A percentile compares a stretch with the other conserved stretches of the same genome.
Conservation (phyloP, 192 early-diverging fungal species). For the Allomyces macrogynus region DNA sequence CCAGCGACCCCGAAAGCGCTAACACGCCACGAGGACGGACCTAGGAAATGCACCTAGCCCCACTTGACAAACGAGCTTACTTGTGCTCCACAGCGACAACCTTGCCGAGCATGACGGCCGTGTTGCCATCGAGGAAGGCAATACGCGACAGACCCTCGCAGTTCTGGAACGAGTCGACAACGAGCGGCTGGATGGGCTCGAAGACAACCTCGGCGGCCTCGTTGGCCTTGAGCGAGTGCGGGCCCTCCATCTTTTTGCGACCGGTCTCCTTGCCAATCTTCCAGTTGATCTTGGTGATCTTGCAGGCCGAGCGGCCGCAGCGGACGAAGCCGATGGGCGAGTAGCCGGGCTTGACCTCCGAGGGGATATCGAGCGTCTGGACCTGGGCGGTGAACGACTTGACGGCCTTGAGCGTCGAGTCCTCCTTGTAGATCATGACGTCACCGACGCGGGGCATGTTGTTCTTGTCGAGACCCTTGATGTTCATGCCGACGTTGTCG, state of each 20-base stretch:
- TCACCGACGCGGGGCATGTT: constrained; percentile 81
- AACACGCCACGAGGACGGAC: no score
- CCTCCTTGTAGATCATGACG: constrained; percentile 92
- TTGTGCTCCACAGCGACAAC: background rate
- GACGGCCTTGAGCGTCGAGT: constrained; percentile 83
- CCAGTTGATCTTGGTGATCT: constrained; percentile 72
- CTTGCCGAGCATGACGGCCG: constrained; percentile 1
- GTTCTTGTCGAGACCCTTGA: constrained; percentile 96
- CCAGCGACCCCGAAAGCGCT: no score
- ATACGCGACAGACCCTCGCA: constrained; percentile 1
- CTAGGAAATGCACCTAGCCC: no score
- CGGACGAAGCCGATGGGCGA: constrained; percentile 87
- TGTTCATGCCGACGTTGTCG: constrained; percentile 98
- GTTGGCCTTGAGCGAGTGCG: constrained; percentile 89
- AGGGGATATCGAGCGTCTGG: constrained; percentile 85
- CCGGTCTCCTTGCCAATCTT: constrained; percentile 94
- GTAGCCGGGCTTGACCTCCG: constrained; percentile 86
- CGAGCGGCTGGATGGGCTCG: constrained; percentile 88
- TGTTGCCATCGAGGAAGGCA: constrained; percentile 1
- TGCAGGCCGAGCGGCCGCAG: constrained; percentile 93
- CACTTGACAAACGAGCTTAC: background rate
- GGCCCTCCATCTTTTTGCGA: constrained; percentile 76
- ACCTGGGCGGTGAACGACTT: constrained; percentile 86
- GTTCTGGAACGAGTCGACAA: constrained; percentile 66
- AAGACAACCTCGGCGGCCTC: constrained; percentile 91